Conservation (phyloP, 176 grass and related monocot species). For the Puya raimondii region DNA sequence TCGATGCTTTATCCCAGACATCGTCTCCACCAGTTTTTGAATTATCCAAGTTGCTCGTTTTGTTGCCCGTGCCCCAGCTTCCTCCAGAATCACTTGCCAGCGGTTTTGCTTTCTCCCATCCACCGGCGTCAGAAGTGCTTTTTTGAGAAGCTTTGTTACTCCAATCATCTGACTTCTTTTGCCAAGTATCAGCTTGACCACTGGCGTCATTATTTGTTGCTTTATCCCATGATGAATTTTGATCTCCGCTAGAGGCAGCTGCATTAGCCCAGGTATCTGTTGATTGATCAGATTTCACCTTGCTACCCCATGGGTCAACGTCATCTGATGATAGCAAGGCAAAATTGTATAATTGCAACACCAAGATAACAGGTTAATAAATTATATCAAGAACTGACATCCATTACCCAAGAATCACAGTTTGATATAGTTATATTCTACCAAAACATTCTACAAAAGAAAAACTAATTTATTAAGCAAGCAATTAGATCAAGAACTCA, state of each 20-base stretch:
- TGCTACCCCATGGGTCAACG: conserved; percentile 25
- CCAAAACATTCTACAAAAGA: too few species aligned
- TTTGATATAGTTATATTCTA: too few species aligned
- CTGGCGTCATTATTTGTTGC: neutral
- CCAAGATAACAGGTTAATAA: conserved; percentile 2
- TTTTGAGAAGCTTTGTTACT: conserved; percentile 22
- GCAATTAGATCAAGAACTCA: too few species aligned
- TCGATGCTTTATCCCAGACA: conserved; percentile 32
- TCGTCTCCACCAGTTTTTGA: conserved; percentile 27
- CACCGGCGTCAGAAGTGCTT: conserved; percentile 18
- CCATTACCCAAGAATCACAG: conserved; percentile 6
- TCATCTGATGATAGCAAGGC: conserved; percentile 30
- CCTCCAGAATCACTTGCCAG: conserved; percentile 6
- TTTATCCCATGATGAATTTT: conserved; percentile 8
- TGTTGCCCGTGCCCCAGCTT: conserved; percentile 1
- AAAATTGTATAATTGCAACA: conserved; percentile 18
- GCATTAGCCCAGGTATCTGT: conserved; percentile 34
- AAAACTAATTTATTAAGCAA: too few species aligned
- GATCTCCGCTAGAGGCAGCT: conserved; percentile 1
- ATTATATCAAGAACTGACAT: conserved; percentile 6
- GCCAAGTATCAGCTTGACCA: neutral
- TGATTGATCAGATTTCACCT: conserved; percentile 15
- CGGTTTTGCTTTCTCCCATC: conserved; percentile 32
- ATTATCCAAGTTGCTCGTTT: neutral
- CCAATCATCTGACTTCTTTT: conserved; percentile 23